A percentile compares a stretch with the other conserved stretches of the same genome.
Conservation (phyloP, 2,329 filamentous ascomycete species). For the Colletotrichum cuscutae region DNA sequence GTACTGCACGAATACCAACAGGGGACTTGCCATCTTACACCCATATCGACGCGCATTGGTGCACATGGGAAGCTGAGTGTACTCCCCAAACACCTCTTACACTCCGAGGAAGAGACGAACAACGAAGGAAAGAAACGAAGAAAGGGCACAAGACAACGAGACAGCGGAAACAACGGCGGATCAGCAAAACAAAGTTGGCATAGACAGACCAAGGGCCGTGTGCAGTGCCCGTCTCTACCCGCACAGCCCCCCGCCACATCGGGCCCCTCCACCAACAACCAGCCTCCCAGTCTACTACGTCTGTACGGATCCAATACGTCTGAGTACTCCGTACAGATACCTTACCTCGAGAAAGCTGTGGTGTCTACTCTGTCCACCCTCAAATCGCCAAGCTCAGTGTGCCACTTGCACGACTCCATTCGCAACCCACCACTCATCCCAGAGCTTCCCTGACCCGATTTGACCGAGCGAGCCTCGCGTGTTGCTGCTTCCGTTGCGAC, state of each 20-base stretch:
- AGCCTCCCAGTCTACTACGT: no score
- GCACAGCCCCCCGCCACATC: constrained; percentile 18
- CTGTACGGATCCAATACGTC: no score
- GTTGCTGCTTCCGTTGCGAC: background rate
- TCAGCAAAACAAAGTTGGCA: constrained; percentile 1
- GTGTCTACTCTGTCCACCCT: constrained; percentile 13
- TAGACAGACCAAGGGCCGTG: constrained; percentile 11
- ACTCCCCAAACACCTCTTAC: background rate
- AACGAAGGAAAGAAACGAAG: background rate
- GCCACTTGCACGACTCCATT: constrained; percentile 30
- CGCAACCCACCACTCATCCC: constrained; percentile 22
- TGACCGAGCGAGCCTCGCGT: constrained; percentile 14
- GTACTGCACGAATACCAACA: background rate
- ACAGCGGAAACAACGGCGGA: background rate
- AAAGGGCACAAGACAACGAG: background rate
- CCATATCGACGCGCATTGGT: background rate
- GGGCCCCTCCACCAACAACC: constrained; percentile 10
- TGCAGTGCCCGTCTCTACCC: background rate
- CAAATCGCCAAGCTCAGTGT: constrained; percentile 19
- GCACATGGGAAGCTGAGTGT: constrained; percentile 17
- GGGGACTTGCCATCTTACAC: background rate
- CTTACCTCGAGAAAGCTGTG: background rate
- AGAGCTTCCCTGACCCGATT: constrained; percentile 22
- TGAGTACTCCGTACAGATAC: background rate
- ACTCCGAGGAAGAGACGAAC: background rate